Base-by-base conservation (phyloP, 495 filamentous ascomycete species). In the Penicillium canariense region DNA sequence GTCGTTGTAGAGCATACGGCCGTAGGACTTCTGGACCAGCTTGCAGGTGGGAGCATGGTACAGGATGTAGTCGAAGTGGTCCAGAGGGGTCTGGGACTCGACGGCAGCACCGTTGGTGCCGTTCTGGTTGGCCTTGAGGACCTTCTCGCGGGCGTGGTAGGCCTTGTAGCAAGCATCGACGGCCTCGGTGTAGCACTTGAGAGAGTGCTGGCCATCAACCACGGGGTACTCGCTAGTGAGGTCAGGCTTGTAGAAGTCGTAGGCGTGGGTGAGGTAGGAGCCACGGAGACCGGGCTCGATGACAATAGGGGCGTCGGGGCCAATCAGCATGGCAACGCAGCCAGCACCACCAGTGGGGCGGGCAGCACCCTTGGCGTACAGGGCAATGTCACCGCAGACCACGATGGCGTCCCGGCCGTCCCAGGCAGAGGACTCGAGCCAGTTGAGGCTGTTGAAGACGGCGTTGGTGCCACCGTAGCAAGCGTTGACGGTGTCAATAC, bases 211-310 rank as follows among this genome's bases (percentile, higher is more conserved):
- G 48, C 94, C 94, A 68, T 98, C 94, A 30, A 98, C 94, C 62
- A 93, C 84, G 44, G 94, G 94, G 76, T 98, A 98, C 73, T 98
- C 94, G 82, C 89, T 95, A 55, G 91, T 96, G 47, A 98, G 79
- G 71, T 98, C 94, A 62, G 94, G 88, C 85, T 98, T 98, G 85
- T 95, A 98, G 77, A 98, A 98, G 72, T 98, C 94, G 76, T 97
- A 98, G 62, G 88, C 89, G 73, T 98, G 94, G 65, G 84, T 84
- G 82, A 97, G 87, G 79, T 96, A 97, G 65, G 79, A 87, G 69
- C 89, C 94, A 69, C 95, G 87, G 53, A 96, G 85, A 68, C 93
- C 94, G 43, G 94, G 82, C 72, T 98, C 95, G 60, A 97, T 81
- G 48, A 87, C 90, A 60, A 98, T 77, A 36, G 93, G 92, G 35